A percentile compares a stretch with the other conserved stretches of the same genome.
These are phyloP conservation scores for Fusarium sp. DNA, from an alignment of 2,329 filamentous ascomycete genomes.

Conservation along the genomic window DNA sequence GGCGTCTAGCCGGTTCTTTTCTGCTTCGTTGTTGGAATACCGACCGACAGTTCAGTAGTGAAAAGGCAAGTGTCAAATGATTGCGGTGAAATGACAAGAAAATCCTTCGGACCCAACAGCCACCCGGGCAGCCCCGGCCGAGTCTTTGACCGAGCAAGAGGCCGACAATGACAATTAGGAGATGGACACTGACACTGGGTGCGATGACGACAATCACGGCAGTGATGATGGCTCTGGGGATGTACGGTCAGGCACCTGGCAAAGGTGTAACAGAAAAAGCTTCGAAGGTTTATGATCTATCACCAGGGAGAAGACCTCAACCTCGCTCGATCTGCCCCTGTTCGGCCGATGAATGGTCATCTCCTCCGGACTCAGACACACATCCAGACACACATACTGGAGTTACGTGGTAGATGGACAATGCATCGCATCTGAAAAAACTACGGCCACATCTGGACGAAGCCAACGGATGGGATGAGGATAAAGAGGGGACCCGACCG, in stretches of 20 bases:
- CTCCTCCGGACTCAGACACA: neutral
- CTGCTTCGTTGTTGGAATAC: neutral
- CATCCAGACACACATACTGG: neutral
- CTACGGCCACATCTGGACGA: neutral
- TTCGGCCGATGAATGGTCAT: constrained; percentile 1
- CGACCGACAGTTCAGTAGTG: neutral
- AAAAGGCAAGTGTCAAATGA: constrained; percentile 12
- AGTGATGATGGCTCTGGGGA: constrained; percentile 4
- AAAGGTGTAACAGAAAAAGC: neutral
- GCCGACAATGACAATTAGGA: neutral
- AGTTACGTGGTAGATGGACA: neutral
- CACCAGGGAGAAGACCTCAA: neutral
- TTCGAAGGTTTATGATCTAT: constrained; percentile 4
- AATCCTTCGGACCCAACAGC: constrained; percentile 2
- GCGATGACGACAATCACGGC: constrained; percentile 12
- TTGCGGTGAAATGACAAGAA: constrained; percentile 12
- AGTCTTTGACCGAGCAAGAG: constrained; percentile 11
- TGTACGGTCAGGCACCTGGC: neutral
- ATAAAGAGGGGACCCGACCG: constrained; percentile 13
- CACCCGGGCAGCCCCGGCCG: constrained; percentile 15
- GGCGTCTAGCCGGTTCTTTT: constrained; percentile 10
- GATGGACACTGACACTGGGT: neutral
- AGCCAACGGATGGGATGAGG: neutral
- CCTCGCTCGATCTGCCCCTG: constrained; percentile 1
- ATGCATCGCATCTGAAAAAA: neutral